Evolutionary conservation across 2,329 filamentous ascomycete species (phyloP).

Genomic region (Botrytis fragariae): DNA sequence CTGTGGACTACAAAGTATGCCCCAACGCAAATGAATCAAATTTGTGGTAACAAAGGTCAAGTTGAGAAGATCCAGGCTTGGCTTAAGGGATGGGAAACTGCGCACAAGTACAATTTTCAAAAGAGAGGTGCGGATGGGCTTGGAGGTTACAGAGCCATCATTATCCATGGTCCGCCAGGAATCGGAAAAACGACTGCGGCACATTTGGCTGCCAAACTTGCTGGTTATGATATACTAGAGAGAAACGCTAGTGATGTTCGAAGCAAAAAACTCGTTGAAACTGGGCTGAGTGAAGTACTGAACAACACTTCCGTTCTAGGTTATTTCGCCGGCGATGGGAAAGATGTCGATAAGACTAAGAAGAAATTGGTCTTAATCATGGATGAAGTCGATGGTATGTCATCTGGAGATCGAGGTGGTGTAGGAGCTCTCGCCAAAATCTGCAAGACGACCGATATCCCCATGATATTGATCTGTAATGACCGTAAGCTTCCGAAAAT

Average conservation of each 20-base stretch:
- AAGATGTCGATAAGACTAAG: slow-evolving; percentile 74
- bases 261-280: slow-evolving; percentile 94
- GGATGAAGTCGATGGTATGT: slow-evolving; percentile 99
- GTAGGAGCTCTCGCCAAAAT: slow-evolving; percentile 92
- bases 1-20: slow-evolving; percentile 97
- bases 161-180: slow-evolving; percentile 90
- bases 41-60: slow-evolving; percentile 88
- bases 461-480: slow-evolving; percentile 97
- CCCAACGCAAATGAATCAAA: slow-evolving; percentile 77
- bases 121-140: slow-evolving; percentile 79
- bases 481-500: slow-evolving; percentile 92
- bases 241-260: slow-evolving; percentile 93
- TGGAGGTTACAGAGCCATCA: slow-evolving; percentile 82
- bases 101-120: slow-evolving; percentile 77
- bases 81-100: slow-evolving; percentile 79
- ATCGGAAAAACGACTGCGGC: slow-evolving; percentile 98
- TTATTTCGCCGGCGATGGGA: slow-evolving; percentile 82
- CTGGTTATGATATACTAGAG: slow-evolving; percentile 91
- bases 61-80: slow-evolving; percentile 89
- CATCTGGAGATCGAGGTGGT: slow-evolving; percentile 90
- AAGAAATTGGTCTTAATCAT: slow-evolving; percentile 96
- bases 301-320: slow-evolving; percentile 91
- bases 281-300: slow-evolving; percentile 81
- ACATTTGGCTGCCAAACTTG: slow-evolving; percentile 87
- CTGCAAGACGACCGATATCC: slow-evolving; percentile 92